Evolutionary conservation across 495 filamentous ascomycete species (phyloP), one percentile per base, ranked within the genome.

Genomic region (Cairneyella variabilis): DNA sequence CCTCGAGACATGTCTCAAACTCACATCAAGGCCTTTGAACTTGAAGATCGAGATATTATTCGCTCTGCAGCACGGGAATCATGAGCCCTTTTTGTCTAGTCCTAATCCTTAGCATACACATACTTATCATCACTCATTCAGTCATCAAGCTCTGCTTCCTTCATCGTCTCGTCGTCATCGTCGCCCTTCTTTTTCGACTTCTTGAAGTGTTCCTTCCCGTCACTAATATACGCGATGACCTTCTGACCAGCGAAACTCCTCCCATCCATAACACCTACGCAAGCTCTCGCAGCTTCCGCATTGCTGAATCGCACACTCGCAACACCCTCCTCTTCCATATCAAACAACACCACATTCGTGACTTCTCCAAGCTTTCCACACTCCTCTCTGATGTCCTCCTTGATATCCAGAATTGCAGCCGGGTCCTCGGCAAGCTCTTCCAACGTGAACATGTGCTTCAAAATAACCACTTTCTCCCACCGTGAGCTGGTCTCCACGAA

Each of bases 371-470:
- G 71, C 69, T 95, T 95, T 30, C 79, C 76, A 66, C 89, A 95
- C 68, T 96, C 91, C 27, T 93, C 89, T 22, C 87, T 82, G 32
- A 99, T 87, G 63, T 99, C 93, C 66, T 95, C 84, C 62, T 93
- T 93, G 68, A 97, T 95, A 54, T 97, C 93, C 6, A 91, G 74
- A 44, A 92, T 78, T 2, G 87, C 88, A 0, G 83, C 79, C 2
- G 89, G 84, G 65, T 99, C 92, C 51, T 92, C 86, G 65, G 88
- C 81, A 41, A 99, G 73, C 69, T 96, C 89, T 27, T 85, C 61
- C 23, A 95, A 75, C 9, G 90, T 95, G 67, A 99, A 99, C 89
- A 96, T 95, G 66, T 95, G 87, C 62, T 90, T 89, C 51, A 99
- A 69, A 48, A 97, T 84, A 16, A 97, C 91, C 2, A 89, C 71